phyloP scores from a whole-genome alignment of 371 early-diverging fungal species.

The Mortierella sp. region DNA sequence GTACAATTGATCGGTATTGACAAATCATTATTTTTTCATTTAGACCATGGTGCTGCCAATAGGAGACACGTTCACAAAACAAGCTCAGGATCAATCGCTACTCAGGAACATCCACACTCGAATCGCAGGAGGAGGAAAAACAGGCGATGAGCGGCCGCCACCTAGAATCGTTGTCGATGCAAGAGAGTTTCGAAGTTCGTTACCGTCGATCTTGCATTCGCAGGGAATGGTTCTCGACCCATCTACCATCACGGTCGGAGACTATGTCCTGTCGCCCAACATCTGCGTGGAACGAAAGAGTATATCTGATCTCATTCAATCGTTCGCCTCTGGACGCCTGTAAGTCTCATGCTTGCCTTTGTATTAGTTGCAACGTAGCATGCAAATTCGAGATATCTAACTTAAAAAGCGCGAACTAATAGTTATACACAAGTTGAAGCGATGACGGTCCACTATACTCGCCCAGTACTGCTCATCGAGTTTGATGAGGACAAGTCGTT shows the following conservation, averaged over 20 bases:
- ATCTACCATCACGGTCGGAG: conserved; percentile 94
- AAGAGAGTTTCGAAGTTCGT: conserved; percentile 94
- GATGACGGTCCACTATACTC: conserved; percentile 89
- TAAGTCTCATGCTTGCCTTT: conserved; percentile 57
- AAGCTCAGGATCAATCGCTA: conserved; percentile 54
- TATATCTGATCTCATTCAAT: conserved; percentile 90
- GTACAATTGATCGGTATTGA: background rate
- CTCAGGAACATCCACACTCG: conserved; percentile 56
- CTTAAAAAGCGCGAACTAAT: background rate
- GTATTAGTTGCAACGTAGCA: background rate
- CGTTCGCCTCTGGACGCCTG: conserved; percentile 91
- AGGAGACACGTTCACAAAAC: conserved; percentile 46
- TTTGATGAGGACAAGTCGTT: conserved; percentile 92
- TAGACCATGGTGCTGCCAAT: conserved; percentile 60
- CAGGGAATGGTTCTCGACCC: conserved; percentile 85
- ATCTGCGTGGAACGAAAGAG: conserved; percentile 97
- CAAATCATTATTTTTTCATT: background rate
- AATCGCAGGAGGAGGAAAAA: conserved; percentile 51
- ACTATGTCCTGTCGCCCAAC: conserved; percentile 92
- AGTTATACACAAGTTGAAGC: conserved; percentile 92
- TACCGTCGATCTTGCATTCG: conserved; percentile 92
- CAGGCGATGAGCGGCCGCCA: conserved; percentile 32
- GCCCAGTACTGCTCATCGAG: conserved; percentile 93
- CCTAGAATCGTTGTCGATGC: conserved; percentile 89
- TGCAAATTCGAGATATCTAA: too few species aligned